Conservation (phyloP, 306 rosid genomes). For the Myrica gale region DNA sequence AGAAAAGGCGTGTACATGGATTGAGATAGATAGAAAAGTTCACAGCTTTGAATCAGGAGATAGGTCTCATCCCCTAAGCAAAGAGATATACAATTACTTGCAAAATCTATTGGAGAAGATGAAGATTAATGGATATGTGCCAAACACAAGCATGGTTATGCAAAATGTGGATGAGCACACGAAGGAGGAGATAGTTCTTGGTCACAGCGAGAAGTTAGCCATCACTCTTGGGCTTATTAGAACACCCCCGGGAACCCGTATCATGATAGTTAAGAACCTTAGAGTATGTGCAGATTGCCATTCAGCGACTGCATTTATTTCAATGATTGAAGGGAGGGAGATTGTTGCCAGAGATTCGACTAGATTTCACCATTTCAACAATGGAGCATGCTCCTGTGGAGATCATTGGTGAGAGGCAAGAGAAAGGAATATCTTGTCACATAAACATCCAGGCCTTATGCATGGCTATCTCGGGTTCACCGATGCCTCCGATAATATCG, state of each 20-base stretch:
- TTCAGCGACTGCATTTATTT: conserved; percentile 16
- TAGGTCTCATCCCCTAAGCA: conserved; percentile 27
- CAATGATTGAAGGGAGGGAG: conserved; percentile 29
- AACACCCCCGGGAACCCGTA: conserved; percentile 9
- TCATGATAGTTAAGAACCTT: conserved; percentile 27
- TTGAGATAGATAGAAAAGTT: conserved; percentile 32
- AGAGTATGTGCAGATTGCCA: conserved; percentile 30
- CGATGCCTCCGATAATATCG: conserved; percentile 38
- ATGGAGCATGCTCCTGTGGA: conserved; percentile 32
- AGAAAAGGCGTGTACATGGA: conserved; percentile 31
- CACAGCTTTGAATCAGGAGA: conserved; percentile 32
- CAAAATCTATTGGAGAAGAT: conserved; percentile 16
- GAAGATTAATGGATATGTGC: conserved; percentile 29
- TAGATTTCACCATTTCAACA: conserved; percentile 32
- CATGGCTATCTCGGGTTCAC: conserved; percentile 56
- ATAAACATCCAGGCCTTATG: conserved; percentile 49
- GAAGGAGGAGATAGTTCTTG: conserved; percentile 26
- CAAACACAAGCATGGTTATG: conserved; percentile 31
- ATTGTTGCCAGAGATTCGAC: conserved; percentile 29
- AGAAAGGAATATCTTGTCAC: conserved; percentile 52
- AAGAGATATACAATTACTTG: conserved; percentile 22
- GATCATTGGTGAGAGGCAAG: conserved; percentile 24
- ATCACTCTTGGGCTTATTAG: conserved; percentile 26
- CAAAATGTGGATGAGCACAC: conserved; percentile 25
- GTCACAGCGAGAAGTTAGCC: conserved; percentile 31